Conservation (phyloP, 2,329 filamentous ascomycete genomes). For the Cadophora luteo-olivacea region DNA sequence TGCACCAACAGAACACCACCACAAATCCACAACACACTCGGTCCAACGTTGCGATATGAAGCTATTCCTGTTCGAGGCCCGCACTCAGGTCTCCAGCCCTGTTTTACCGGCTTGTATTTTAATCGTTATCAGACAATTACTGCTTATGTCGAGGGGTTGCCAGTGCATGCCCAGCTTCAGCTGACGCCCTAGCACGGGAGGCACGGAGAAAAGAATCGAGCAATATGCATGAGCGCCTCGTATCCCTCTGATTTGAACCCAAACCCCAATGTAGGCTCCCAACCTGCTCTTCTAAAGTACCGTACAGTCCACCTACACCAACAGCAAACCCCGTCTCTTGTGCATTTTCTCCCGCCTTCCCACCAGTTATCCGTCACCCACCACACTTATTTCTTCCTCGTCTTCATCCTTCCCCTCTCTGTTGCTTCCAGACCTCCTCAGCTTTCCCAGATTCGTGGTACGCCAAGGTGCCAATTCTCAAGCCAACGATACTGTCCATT, state of each 20-base stretch:
- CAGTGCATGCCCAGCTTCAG: conserved; percentile 19
- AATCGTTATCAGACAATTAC: neutral
- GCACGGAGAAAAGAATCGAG: conserved; percentile 16
- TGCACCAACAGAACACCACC: neutral
- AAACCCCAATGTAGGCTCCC: neutral
- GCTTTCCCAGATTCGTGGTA: neutral
- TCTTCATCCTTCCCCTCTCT: neutral
- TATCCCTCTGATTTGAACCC: conserved; percentile 18
- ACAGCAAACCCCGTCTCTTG: neutral
- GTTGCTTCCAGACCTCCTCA: neutral
- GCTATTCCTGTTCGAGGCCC: conserved; percentile 4
- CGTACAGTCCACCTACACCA: neutral
- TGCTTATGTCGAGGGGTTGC: conserved; percentile 2
- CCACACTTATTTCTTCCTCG: neutral
- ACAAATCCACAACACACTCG: neutral
- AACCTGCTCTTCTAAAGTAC: neutral
- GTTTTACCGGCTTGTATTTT: neutral
- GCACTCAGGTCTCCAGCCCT: neutral
- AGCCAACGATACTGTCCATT: neutral
- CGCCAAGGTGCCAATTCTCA: conserved; percentile 13
- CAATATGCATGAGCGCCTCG: conserved; percentile 13
- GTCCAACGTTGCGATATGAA: conserved; percentile 5
- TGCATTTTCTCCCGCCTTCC: neutral
- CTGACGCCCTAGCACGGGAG: conserved; percentile 19
- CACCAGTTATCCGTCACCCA: neutral